Conservation (phyloP, 345 rosid genomes). For the Aegle marmelos region DNA sequence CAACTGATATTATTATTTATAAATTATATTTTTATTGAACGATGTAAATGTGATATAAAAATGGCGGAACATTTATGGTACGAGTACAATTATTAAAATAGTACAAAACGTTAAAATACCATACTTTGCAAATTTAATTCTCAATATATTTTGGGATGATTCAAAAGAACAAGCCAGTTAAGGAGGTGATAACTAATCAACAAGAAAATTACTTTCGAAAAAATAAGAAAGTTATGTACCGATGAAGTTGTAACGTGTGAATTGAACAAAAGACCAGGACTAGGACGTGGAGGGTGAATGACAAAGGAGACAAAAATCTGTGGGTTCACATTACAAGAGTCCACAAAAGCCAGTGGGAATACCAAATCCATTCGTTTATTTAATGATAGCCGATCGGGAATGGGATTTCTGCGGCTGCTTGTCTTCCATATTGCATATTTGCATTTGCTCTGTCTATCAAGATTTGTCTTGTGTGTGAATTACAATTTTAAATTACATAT, state of each 20-base stretch:
- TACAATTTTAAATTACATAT: not conserved
- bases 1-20: too few relatives aligned
- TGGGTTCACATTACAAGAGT: constrained; percentile 25
- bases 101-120: not conserved
- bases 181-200: not conserved
- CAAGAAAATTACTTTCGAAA: not conserved
- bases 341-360: constrained; percentile 4
- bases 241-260: not conserved
- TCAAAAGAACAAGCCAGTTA: not conserved
- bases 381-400: not conserved
- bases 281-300: constrained; percentile 14
- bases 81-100: not conserved
- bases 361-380: not conserved
- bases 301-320: not conserved
- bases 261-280: not conserved
- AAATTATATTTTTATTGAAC: too few relatives aligned
- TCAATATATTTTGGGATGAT: not conserved
- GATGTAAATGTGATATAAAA: too few relatives aligned
- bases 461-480: not conserved
- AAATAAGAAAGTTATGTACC: not conserved
- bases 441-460: not conserved
- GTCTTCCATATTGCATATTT: not conserved
- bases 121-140: not conserved
- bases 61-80: too few relatives aligned
- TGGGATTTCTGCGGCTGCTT: not conserved